Evolutionary conservation across 805 yeast genomes (phyloP).

Genomic region (Candida easanensis): DNA sequence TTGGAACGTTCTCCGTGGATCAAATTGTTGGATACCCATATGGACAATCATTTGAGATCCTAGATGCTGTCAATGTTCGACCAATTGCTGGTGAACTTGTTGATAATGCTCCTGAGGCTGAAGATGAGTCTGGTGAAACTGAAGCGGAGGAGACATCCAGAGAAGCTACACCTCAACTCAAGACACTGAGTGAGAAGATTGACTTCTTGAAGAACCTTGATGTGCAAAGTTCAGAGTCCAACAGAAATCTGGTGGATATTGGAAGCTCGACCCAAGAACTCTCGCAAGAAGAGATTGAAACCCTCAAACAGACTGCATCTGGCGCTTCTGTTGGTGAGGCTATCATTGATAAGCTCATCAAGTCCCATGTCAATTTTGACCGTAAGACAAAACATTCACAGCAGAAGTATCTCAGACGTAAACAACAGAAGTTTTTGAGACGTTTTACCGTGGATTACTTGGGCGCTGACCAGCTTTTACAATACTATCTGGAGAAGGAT

Average conservation of each 20-base stretch:
- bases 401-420: constrained; percentile 86
- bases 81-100: constrained; percentile 42
- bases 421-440: constrained; percentile 86
- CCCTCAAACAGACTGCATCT: constrained; percentile 67
- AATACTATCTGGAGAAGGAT: constrained; percentile 72
- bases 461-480: constrained; percentile 66
- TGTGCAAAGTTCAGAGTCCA: constrained; percentile 49
- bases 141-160: constrained; percentile 34
- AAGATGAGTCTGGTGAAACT: constrained; percentile 23
- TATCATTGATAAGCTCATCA: constrained; percentile 78
- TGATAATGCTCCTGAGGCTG: constrained; percentile 29
- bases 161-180: constrained; percentile 29
- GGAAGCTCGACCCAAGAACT: constrained; percentile 73
- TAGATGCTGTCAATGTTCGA: constrained; percentile 49
- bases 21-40: constrained; percentile 76
- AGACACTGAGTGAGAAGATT: constrained; percentile 26
- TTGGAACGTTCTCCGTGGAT: constrained; percentile 78
- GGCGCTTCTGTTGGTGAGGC: constrained; percentile 63
- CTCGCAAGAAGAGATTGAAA: constrained; percentile 78
- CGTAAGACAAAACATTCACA: constrained; percentile 88
- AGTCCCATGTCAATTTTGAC: constrained; percentile 81
- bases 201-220: constrained; percentile 30
- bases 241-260: constrained; percentile 63
- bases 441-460: constrained; percentile 80
- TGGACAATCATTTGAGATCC: constrained; percentile 88